Evolutionary conservation across 805 yeast genomes (phyloP), one percentile per base, ranked within the genome.

Genomic region (Komagataella phaffii): DNA sequence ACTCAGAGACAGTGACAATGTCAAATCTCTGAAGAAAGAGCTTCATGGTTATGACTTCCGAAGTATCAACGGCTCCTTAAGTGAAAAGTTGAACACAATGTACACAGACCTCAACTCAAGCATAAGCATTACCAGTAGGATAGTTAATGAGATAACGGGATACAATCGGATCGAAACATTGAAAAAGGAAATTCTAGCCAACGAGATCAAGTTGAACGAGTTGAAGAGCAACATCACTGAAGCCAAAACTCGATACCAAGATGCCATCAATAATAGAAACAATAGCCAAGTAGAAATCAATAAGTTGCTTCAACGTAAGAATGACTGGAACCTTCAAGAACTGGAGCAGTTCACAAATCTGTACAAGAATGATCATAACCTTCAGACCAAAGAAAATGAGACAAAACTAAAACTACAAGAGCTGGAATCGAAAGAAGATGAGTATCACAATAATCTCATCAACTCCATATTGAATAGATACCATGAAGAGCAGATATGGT

Each of bases 401-500:
- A 69, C 87, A 1, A 76, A 79, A 47, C 57, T 56, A 7, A 58
- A 61, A 8, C 69, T 90, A 45, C 74, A 72, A 19, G 65, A 69
- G 23, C 71, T 80, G 1, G 97, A 90, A 57, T 62, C 60, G 2
- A 63, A 66, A 48, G 85, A 83, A 46, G 96, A 89, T 52, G 81
- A 81, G 7, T 65, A 83, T 17, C 91, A 85, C 57, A 75, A 80
- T 51, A 77, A 75, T 52, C 67, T 89, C 48, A 82, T 88, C 17
- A 81, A 81, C 52, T 83, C 87, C 53, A 93, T 93, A 17, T 71
- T 91, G 60, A 81, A 89, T 1, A 72, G 98, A 58, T 93, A 93
- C 60, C 96, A 91, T 56, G 98, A 93, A 64, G 99, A 93, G 61
- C 98, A 93, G 65, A 80, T 93, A 6, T 93, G 99, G 98, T 88